Conservation (phyloP, 768 basidiomycete genomes). For the Phaeotremella fagi region DNA sequence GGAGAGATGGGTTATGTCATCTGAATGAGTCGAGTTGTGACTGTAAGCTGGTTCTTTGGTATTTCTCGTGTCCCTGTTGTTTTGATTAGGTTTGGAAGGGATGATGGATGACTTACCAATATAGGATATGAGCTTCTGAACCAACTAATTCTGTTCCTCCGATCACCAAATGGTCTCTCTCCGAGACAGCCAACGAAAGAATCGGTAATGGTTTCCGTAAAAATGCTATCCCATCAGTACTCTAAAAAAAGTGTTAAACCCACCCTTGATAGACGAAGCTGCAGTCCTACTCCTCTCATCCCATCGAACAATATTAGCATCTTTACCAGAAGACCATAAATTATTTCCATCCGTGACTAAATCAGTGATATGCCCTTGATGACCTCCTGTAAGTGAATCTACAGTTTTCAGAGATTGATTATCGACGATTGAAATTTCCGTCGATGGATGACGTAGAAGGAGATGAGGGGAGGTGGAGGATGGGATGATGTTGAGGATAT, state of each 20-base stretch:
- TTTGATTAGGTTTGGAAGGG: background rate
- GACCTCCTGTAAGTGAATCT: conserved; percentile 35
- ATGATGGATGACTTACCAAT: conserved; percentile 60
- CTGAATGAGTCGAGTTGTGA: conserved; percentile 86
- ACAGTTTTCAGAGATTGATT: conserved; percentile 38
- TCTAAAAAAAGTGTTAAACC: conserved; percentile 1
- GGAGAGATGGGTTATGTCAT: conserved; percentile 76
- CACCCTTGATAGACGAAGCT: conserved; percentile 42
- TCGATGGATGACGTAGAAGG: conserved; percentile 42
- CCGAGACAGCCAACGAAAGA: conserved; percentile 34
- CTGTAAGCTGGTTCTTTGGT: conserved; percentile 63
- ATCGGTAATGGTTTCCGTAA: conserved; percentile 41
- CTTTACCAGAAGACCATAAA: conserved; percentile 41
- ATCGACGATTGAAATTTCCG: conserved; percentile 41
- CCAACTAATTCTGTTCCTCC: conserved; percentile 76
- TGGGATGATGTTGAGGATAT: conserved; percentile 44
- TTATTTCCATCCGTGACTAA: conserved; percentile 22
- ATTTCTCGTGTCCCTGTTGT: conserved; percentile 74
- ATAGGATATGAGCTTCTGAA: conserved; percentile 76
- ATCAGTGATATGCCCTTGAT: conserved; percentile 31
- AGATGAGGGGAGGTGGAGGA: conserved; percentile 34
- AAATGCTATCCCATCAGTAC: conserved; percentile 16
- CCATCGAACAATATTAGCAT: conserved; percentile 43
- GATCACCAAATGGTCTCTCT: conserved; percentile 57
- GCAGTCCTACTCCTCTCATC: conserved; percentile 40